Percentiles rank a stretch among this genome's conserved stretches.
phyloP scores from a whole-genome alignment of 805 yeast genomes.

The Metschnikowia proteae region DNA sequence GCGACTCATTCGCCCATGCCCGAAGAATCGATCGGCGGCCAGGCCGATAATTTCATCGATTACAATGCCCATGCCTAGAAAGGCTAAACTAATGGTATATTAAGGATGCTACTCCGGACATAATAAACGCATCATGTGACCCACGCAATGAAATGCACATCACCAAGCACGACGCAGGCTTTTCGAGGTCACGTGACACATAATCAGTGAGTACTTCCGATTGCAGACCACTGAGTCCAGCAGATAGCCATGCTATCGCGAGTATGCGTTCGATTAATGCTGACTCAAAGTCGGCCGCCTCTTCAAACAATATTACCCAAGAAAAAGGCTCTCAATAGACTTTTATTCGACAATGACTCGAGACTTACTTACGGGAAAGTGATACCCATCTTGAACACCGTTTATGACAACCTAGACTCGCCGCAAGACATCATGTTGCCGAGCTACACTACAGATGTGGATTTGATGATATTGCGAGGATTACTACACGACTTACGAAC shows the following conservation, averaged over 20 bases:
- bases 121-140: background rate
- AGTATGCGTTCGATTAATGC: slow-evolving; percentile 2
- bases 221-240: background rate
- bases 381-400: slow-evolving; percentile 47
- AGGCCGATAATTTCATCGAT: slow-evolving; percentile 26
- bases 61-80: slow-evolving; percentile 18
- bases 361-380: slow-evolving; percentile 51
- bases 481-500: slow-evolving; percentile 60
- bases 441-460: slow-evolving; percentile 46
- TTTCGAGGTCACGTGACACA: background rate
- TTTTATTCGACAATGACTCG: slow-evolving; percentile 66
- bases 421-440: slow-evolving; percentile 43
- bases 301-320: slow-evolving; percentile 47
- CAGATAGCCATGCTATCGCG: slow-evolving; percentile 3
- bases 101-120: background rate
- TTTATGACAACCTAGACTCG: slow-evolving; percentile 48
- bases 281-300: slow-evolving; percentile 21
- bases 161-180: background rate
- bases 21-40: slow-evolving; percentile 11
- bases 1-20: slow-evolving; percentile 13
- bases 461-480: slow-evolving; percentile 64
- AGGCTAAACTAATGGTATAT: background rate
- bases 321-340: slow-evolving; percentile 51
- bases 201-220: background rate
- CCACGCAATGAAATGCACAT: background rate